Conservation (phyloP, 371 early-diverging fungal genomes). For the Blyttiomyces sp. region DNA sequence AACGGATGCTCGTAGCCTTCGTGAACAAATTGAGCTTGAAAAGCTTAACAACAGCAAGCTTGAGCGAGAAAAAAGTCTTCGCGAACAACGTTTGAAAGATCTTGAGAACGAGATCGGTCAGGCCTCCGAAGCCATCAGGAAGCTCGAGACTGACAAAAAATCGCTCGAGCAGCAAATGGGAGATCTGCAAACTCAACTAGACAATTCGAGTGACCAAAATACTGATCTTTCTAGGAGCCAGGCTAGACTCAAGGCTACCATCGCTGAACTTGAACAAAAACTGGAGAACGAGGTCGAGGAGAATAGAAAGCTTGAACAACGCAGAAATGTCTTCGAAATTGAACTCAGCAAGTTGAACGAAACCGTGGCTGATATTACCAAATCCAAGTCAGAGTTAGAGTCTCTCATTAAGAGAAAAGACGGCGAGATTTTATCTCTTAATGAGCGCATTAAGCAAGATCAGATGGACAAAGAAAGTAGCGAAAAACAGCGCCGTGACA, state of each 20-base stretch:
- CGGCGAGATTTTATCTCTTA: constrained; percentile 35
- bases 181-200: constrained; percentile 58
- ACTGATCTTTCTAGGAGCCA: constrained; percentile 48
- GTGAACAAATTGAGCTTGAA: constrained; percentile 49
- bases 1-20: constrained; percentile 36
- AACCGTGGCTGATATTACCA: constrained; percentile 30
- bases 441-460: constrained; percentile 50
- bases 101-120: constrained; percentile 49
- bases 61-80: constrained; percentile 56
- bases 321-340: constrained; percentile 41
- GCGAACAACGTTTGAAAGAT: constrained; percentile 54
- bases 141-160: constrained; percentile 57
- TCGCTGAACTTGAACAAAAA: constrained; percentile 58
- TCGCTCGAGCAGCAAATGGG: constrained; percentile 53
- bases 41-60: constrained; percentile 25
- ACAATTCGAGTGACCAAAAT: constrained; percentile 53
- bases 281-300: constrained; percentile 54
- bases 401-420: constrained; percentile 36
- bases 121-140: constrained; percentile 35
- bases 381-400: constrained; percentile 44
- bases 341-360: constrained; percentile 51
- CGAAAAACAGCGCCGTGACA: constrained; percentile 59
- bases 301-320: constrained; percentile 54
- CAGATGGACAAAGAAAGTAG: constrained; percentile 42
- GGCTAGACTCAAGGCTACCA: constrained; percentile 44